A percentile compares a stretch with the other conserved stretches of the same genome.
phyloP scores from a whole-genome alignment of 2,329 filamentous ascomycete genomes.

The Phaeosphaeria sp. region DNA sequence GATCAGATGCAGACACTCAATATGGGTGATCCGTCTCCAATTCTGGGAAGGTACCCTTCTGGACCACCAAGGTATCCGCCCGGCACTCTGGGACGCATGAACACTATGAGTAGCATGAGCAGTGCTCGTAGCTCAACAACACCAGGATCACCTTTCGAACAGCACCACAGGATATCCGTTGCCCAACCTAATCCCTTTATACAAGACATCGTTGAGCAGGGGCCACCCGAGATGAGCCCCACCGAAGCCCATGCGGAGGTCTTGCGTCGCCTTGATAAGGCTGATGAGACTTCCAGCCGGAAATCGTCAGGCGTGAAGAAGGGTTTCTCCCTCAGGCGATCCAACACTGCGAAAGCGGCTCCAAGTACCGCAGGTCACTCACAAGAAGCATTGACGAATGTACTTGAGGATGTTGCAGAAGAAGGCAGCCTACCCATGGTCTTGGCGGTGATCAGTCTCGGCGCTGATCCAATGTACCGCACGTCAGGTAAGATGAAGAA shows the following conservation, averaged over 20 bases:
- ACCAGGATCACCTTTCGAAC: constrained; percentile 12
- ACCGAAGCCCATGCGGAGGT: constrained; percentile 21
- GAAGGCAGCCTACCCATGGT: constrained; percentile 22
- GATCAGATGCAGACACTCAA: constrained; percentile 19
- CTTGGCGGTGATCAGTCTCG: constrained; percentile 18
- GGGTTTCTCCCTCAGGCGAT: constrained; percentile 16
- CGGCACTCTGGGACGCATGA: constrained; percentile 12
- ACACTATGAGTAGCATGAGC: constrained; percentile 16
- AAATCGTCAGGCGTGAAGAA: constrained; percentile 15
- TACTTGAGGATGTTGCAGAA: constrained; percentile 21
- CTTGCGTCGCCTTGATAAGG: constrained; percentile 11
- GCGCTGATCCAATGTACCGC: constrained; percentile 14
- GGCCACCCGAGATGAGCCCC: constrained; percentile 14
- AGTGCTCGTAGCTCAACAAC: constrained; percentile 11
- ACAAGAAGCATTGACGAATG: constrained; percentile 13
- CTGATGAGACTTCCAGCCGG: constrained; percentile 6
- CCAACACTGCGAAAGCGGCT: constrained; percentile 8
- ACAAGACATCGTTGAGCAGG: constrained; percentile 12
- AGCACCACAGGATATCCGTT: constrained; percentile 16
- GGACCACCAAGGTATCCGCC: constrained; percentile 6
- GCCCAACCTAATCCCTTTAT: constrained; percentile 6
- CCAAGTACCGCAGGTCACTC: constrained; percentile 4
- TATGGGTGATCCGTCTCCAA: constrained; percentile 5
- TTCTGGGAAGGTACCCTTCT: constrained; percentile 6
- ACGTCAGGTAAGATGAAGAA: constrained; percentile 17